Evolutionary conservation across 1,284 basidiomycete species (phyloP), one percentile per base, ranked within the genome.

Genomic region (Cutaneotrichosporon arboriforme): DNA sequence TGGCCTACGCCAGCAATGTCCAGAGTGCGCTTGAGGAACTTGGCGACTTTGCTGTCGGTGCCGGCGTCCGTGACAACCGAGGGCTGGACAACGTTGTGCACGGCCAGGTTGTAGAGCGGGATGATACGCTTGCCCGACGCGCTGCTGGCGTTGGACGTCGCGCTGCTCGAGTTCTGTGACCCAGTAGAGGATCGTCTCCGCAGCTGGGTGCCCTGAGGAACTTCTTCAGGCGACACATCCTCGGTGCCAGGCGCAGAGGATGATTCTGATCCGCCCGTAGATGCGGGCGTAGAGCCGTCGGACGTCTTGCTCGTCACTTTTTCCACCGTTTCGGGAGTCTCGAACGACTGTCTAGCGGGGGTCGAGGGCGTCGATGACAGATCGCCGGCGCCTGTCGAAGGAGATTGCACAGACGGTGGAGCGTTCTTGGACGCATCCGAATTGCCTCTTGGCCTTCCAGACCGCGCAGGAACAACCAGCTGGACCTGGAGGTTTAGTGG

Each of bases 401-500:
- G 21, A 7, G 51, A 36, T 5, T 34, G 35, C 17, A 40, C 18
- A 1, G 50, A 34, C 37, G 33, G 20, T 22, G 21, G 36, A 22
- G 13, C 39, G 20, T n/a, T 47, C 15, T 15, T 22, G 15, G 45
- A 31, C 14, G 48, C 44, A 15, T 50, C 52, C 5, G 52, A 54
- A 7, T 47, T 43, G 12, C 33, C 22, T 17, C 52, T 18, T 15
- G 47, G 34, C 13, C 53, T 37, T n/a, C 34, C 21, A 7, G 49
- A 22, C 20, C 34, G 40, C 15, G 49, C 48, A 4, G 45, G 63
- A 41, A 73, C 72, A 9, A 96, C 86, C 31, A 97, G 84, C 72
- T 97, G 93, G 7, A 97, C 85, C 70, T 97, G 93, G 1, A 97
- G 80, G 70, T 94, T 96, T 45, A 94, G 79, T 0, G 91, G 89